These are phyloP conservation scores for Rhizoctonia solani DNA, from an alignment of 1,284 basidiomycete genomes.

Conservation along the genomic window DNA sequence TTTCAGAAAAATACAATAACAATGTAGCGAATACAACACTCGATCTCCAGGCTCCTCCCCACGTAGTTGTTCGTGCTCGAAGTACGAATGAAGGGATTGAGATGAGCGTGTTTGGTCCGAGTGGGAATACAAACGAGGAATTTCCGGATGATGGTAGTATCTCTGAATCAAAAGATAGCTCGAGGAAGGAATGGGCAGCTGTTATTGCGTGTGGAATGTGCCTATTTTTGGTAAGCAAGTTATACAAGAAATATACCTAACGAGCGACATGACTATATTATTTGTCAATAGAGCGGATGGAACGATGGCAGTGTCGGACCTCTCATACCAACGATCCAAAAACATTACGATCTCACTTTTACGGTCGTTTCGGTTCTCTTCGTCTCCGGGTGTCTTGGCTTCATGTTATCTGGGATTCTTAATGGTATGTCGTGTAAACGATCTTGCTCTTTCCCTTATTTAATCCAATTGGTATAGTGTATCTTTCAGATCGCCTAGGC, in stretches of 20 bases:
- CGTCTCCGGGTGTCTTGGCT: slow-evolving; percentile 12
- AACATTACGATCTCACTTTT: not conserved
- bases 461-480: not conserved
- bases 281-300: slow-evolving; percentile 6
- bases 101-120: slow-evolving; percentile 4
- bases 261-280: not conserved
- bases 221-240: slow-evolving; percentile 3
- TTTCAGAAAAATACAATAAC: not conserved
- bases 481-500: slow-evolving; percentile 32
- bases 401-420: not conserved
- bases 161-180: slow-evolving; percentile 2
- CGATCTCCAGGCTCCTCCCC: not conserved
- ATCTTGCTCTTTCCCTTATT: not conserved
- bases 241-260: not conserved
- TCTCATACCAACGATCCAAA: slow-evolving; percentile 10
- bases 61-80: slow-evolving; percentile 6
- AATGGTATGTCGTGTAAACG: not conserved
- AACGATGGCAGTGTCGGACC: slow-evolving; percentile 12
- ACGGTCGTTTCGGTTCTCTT: slow-evolving; percentile 12
- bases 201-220: not conserved
- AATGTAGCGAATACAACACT: too few species aligned
- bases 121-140: not conserved
- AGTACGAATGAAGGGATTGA: slow-evolving; percentile 9
- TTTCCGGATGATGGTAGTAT: not conserved
- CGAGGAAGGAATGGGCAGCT: not conserved